Evolutionary conservation across 2,329 filamentous ascomycete genomes (phyloP), one percentile per base, ranked within the genome.

Genomic region (Eurotiales sp.): DNA sequence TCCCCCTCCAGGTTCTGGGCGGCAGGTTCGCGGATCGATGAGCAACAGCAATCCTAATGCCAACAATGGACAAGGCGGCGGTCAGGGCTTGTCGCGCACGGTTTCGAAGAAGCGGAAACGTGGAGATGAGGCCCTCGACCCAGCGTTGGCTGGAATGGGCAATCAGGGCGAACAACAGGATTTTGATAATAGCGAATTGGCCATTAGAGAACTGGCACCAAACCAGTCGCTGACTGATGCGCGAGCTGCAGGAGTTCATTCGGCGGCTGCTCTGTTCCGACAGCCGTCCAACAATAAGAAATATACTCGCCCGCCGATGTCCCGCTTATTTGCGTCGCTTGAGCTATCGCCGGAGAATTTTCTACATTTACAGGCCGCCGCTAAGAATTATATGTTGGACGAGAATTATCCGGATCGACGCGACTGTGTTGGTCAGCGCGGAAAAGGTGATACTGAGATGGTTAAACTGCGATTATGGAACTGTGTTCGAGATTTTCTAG

Each of bases 331-430:
- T 57, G 65, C 76, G 23, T 81, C 78, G 1, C 71, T 83, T 14
- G 76, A 80, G 55, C 67, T 82, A 15, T 76, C 75, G 2, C 77
- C 79, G 0, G 79, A 82, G 61, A 77, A 77, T 54, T 82, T 81
- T 55, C 60, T 82, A 14, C 73, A 77, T 44, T 64, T 82, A 6
- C 79, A 82, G 59, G 72, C 77, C 15, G 77, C 76, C 12, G 79
- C 79, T 0, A 83, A 82, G 55, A 62, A 64, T 10, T 82, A 78
- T 59, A 82, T 83, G 80, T 71, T 82, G 4, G 73, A 81, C 57
- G 66, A 75, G n/a, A 63, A 69, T 1, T 70, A 81, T 52, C 78
- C 78, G 0, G 79, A 82, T 54, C 69, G 80, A 15, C 75, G 77
- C 49, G 74, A 75, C n/a, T 81, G 79, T 52, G 78, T 83, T 8